These are phyloP conservation scores for Exophiala phaeomuriformis DNA, from an alignment of 2,329 filamentous ascomycete species.

Conservation along the genomic window DNA sequence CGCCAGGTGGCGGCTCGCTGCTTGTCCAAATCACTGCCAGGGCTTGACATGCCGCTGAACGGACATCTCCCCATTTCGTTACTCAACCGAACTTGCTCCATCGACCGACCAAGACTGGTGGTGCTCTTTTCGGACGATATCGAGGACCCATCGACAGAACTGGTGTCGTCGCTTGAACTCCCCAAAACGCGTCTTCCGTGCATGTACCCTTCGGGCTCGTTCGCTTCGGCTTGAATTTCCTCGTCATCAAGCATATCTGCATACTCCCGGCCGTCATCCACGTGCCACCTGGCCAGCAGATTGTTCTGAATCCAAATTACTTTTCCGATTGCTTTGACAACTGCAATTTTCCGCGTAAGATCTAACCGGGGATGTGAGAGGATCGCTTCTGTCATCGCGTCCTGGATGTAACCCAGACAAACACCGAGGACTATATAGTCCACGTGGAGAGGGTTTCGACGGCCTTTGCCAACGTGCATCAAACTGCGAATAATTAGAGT, in stretches of 20 bases:
- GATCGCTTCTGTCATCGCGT: conserved; percentile 69
- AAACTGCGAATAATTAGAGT: conserved; percentile 41
- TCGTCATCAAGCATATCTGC: conserved; percentile 38
- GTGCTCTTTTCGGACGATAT: conserved; percentile 15
- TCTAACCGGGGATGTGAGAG: conserved; percentile 62
- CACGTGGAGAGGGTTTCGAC: conserved; percentile 64
- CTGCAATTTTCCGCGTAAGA: conserved; percentile 60
- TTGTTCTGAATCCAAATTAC: conserved; percentile 87
- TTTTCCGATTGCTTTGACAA: conserved; percentile 70
- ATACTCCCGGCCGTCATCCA: conserved; percentile 59
- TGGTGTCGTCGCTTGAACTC: conserved; percentile 6
- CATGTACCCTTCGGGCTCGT: conserved; percentile 58
- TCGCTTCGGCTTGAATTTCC: conserved; percentile 32
- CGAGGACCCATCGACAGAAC: conserved; percentile 8
- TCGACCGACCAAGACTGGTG: conserved; percentile 16
- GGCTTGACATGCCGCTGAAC: conserved; percentile 15
- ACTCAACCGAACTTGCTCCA: conserved; percentile 12
- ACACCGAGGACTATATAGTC: conserved; percentile 74
- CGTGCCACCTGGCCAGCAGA: conserved; percentile 75
- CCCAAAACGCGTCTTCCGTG: conserved; percentile 55
- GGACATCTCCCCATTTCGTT: conserved; percentile 13
- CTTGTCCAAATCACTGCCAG: conserved; percentile 6
- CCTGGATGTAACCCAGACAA: conserved; percentile 67
- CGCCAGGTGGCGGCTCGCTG: conserved; percentile 16
- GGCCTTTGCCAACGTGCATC: conserved; percentile 73